Percentiles rank a stretch among this genome's conserved stretches.
phyloP scores from a whole-genome alignment of 768 basidiomycete species.

The Pulveroboletus frians region DNA sequence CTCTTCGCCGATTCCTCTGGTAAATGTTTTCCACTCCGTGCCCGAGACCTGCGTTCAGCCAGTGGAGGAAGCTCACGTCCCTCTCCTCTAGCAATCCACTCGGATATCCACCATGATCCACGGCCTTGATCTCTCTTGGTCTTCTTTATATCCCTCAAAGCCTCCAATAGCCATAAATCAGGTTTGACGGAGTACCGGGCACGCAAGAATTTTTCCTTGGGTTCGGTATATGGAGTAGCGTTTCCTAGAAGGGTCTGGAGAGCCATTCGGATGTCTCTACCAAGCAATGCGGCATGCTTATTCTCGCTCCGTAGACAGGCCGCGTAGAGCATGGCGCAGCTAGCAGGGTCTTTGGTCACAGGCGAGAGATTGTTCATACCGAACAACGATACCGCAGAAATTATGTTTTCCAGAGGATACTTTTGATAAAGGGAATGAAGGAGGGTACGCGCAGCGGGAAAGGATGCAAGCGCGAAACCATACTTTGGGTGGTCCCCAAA shows the following conservation, averaged over 20 bases:
- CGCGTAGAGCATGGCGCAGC: conserved; percentile 50
- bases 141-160: conserved; percentile 34
- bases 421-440: conserved; percentile 49
- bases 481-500: conserved; percentile 62
- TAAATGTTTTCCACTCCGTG: conserved; percentile 4
- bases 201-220: conserved; percentile 15
- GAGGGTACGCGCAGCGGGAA: conserved; percentile 49
- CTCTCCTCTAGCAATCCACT: conserved; percentile 23
- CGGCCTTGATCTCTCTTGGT: conserved; percentile 28
- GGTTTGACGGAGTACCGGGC: conserved; percentile 31
- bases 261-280: conserved; percentile 38
- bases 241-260: conserved; percentile 32
- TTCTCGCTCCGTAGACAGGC: conserved; percentile 49
- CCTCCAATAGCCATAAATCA: conserved; percentile 35
- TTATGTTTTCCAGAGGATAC: conserved; percentile 43
- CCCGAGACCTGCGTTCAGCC: conserved; percentile 12
- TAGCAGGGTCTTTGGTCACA: conserved; percentile 50
- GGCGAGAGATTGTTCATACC: conserved; percentile 50
- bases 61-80: conserved; percentile 18
- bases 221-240: conserved; percentile 15
- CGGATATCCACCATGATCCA: conserved; percentile 25
- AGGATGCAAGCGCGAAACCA: conserved; percentile 43
- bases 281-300: conserved; percentile 37
- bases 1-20: neutral
- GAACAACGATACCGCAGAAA: conserved; percentile 51